Evolutionary conservation across 2,329 filamentous ascomycete genomes (phyloP).

Genomic region (Zymoseptoria passerinii): DNA sequence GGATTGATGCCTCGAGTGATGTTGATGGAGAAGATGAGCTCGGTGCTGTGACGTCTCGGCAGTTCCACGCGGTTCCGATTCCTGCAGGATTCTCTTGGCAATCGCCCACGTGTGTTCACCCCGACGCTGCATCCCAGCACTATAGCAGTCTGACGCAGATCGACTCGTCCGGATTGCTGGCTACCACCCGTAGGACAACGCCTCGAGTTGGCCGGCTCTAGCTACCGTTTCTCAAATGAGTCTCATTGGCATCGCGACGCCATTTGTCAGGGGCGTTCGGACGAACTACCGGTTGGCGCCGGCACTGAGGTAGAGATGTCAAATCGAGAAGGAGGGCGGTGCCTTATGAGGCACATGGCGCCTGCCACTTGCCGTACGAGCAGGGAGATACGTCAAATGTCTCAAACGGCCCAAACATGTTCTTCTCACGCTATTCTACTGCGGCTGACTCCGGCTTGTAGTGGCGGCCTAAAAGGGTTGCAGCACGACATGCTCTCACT

Average conservation of each 20-base stretch:
- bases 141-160: not conserved
- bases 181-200: not conserved
- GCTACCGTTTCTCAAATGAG: not conserved
- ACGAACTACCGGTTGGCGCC: not conserved
- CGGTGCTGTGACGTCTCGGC: not conserved
- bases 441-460: not conserved
- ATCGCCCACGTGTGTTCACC: not conserved
- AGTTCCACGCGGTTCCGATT: not conserved
- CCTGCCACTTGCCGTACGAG: not conserved
- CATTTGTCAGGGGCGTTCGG: not conserved
- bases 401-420: not conserved
- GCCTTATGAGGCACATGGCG: not conserved
- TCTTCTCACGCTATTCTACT: not conserved
- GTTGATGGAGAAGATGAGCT: no score
- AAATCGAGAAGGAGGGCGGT: not conserved
- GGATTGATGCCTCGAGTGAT: no score
- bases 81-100: not conserved
- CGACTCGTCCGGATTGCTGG: not conserved
- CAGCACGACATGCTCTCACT: not conserved
- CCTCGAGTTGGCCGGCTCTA: not conserved
- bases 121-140: not conserved
- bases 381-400: not conserved
- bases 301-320: not conserved
- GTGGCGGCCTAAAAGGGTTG: not conserved
- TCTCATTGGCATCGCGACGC: not conserved